phyloP scores from a whole-genome alignment of 2,329 filamentous ascomycete species.

The Fusarium haematococcum region DNA sequence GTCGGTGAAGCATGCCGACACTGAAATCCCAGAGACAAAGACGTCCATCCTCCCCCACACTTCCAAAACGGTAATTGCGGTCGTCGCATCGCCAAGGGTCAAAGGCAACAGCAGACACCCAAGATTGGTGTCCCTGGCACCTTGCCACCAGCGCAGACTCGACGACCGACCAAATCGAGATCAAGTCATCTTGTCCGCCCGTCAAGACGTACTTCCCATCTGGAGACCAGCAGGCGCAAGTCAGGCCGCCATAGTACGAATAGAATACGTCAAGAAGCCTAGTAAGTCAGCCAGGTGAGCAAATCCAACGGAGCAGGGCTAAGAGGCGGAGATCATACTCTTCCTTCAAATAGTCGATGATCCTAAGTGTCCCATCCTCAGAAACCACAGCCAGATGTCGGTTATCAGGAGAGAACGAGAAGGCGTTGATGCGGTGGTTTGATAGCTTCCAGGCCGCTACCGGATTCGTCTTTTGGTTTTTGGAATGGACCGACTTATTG shows the following conservation, averaged over 20 bases:
- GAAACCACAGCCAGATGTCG: slow-evolving; percentile 89
- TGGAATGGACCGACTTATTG: slow-evolving; percentile 91
- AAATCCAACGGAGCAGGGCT: background rate
- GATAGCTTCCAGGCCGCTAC: slow-evolving; percentile 93
- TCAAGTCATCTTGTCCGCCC: slow-evolving; percentile 93
- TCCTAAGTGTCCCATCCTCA: slow-evolving; percentile 88
- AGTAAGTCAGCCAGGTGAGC: slow-evolving; percentile 25
- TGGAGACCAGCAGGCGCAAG: slow-evolving; percentile 96
- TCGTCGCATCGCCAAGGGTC: slow-evolving; percentile 98
- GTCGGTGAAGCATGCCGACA: slow-evolving; percentile 93
- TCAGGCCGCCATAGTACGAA: slow-evolving; percentile 93
- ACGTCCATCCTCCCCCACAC: slow-evolving; percentile 92
- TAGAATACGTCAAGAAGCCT: slow-evolving; percentile 89
- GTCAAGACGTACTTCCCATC: slow-evolving; percentile 97
- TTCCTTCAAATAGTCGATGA: slow-evolving; percentile 93
- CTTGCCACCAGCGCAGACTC: slow-evolving; percentile 88
- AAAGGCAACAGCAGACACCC: slow-evolving; percentile 93
- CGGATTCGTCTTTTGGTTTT: slow-evolving; percentile 93
- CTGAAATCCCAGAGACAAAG: slow-evolving; percentile 97
- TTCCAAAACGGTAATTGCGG: slow-evolving; percentile 94
- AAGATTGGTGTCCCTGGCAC: slow-evolving; percentile 95
- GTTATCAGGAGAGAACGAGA: slow-evolving; percentile 91
- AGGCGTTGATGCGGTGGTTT: slow-evolving; percentile 89
- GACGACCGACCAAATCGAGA: slow-evolving; percentile 93
- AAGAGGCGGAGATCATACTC: slow-evolving; percentile 66